Conservation (phyloP, 2,329 filamentous ascomycete genomes). For the Aspergillus brunneoviolaceus region DNA sequence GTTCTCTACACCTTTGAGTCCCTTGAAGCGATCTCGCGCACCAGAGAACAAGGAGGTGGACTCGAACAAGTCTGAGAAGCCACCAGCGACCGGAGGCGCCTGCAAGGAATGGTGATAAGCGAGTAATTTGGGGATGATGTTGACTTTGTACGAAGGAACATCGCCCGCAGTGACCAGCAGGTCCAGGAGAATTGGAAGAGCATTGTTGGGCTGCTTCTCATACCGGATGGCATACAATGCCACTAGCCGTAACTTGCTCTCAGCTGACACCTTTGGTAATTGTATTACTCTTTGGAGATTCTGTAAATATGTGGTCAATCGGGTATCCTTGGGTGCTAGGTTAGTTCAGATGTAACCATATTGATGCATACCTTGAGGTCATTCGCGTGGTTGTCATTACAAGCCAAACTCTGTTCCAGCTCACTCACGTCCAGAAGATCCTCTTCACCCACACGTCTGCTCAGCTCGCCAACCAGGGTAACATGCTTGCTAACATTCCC, state of each 20-base stretch:
- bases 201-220: constrained; percentile 79
- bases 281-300: constrained; percentile 84
- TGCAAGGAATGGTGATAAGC: constrained; percentile 85
- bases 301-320: constrained; percentile 42
- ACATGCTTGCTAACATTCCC: constrained; percentile 99
- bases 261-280: constrained; percentile 69
- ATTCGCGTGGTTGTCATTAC: constrained; percentile 88
- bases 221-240: constrained; percentile 95
- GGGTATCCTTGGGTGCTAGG: neutral
- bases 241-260: constrained; percentile 85
- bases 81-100: constrained; percentile 69
- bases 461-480: constrained; percentile 89
- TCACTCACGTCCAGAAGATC: constrained; percentile 94
- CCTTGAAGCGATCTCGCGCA: constrained; percentile 84
- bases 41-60: constrained; percentile 87
- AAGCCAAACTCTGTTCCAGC: constrained; percentile 92
- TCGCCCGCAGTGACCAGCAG: constrained; percentile 81
- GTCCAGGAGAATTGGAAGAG: constrained; percentile 81
- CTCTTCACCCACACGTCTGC: constrained; percentile 79
- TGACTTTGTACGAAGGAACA: constrained; percentile 71
- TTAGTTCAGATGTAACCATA: neutral
- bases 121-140: constrained; percentile 77
- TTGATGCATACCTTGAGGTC: constrained; percentile 73
- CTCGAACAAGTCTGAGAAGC: constrained; percentile 90
- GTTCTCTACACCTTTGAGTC: constrained; percentile 95